These are phyloP conservation scores for Fusarium fujikuroi DNA, from an alignment of 2,329 filamentous ascomycete genomes.

Conservation along the genomic window DNA sequence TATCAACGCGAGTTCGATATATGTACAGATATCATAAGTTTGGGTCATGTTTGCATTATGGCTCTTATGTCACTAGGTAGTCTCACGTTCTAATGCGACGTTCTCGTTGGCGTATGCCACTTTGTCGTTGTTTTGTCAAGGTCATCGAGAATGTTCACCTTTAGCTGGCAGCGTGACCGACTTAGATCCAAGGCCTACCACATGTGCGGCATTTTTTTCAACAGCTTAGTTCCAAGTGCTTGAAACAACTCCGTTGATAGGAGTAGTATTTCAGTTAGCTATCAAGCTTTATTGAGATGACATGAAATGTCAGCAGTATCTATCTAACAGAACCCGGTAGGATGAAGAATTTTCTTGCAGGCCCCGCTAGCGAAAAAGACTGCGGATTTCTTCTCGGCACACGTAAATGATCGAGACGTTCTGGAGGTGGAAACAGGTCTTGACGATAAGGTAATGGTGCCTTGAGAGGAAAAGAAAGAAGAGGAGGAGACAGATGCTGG, in stretches of 20 bases:
- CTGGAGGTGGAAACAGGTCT: conserved; percentile 73
- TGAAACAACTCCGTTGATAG: neutral
- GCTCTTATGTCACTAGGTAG: conserved; percentile 32
- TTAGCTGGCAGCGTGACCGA: neutral
- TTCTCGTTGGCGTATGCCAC: neutral
- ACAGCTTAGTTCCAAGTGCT: too few relatives aligned
- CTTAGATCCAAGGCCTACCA: neutral
- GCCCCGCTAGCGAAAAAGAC: conserved; percentile 99
- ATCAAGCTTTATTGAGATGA: neutral
- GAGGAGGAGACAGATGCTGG: conserved; percentile 21
- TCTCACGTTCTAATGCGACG: conserved; percentile 37
- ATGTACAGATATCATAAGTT: conserved; percentile 23
- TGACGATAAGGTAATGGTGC: conserved; percentile 97
- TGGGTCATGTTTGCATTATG: conserved; percentile 26
- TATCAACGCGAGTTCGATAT: conserved; percentile 23
- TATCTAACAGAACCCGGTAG: conserved; percentile 96
- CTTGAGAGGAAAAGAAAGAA: conserved; percentile 59
- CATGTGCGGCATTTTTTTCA: neutral
- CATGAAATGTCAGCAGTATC: conserved; percentile 79
- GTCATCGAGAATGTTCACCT: neutral
- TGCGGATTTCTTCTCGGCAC: conserved; percentile 85
- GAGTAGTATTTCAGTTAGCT: neutral
- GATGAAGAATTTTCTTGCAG: conserved; percentile 64
- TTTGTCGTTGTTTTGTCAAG: neutral
- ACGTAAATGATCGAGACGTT: conserved; percentile 89